Conservation (phyloP, 2,329 filamentous ascomycete species). For the Trichoderma koningiopsis region DNA sequence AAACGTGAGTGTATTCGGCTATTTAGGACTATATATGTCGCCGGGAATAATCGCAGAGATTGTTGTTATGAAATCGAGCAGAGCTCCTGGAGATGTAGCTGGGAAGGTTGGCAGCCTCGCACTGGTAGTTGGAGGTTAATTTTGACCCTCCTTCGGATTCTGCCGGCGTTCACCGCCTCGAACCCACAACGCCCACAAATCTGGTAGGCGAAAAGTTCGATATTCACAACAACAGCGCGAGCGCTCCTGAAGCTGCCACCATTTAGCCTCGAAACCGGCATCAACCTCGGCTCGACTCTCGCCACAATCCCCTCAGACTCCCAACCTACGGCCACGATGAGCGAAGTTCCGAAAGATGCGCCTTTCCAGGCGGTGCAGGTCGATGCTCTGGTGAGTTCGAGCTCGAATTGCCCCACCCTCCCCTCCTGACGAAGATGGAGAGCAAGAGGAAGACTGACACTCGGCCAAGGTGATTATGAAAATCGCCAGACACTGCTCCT, state of each 20-base stretch:
- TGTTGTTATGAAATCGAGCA: background rate
- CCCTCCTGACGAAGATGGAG: constrained; percentile 32
- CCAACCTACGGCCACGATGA: constrained; percentile 50
- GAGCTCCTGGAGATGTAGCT: background rate
- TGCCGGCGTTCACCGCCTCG: constrained; percentile 44
- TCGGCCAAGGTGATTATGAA: constrained; percentile 82
- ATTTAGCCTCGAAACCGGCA: constrained; percentile 33
- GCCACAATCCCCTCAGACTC: background rate
- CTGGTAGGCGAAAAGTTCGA: constrained; percentile 46
- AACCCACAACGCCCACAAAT: constrained; percentile 52
- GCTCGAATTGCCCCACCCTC: constrained; percentile 39
- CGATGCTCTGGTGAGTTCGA: constrained; percentile 78
- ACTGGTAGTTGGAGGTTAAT: constrained; percentile 8
- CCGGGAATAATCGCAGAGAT: background rate
- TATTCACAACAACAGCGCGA: constrained; percentile 42
- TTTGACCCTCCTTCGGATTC: constrained; percentile 32
- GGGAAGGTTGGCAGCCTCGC: background rate
- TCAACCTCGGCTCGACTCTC: constrained; percentile 31
- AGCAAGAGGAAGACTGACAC: constrained; percentile 28
- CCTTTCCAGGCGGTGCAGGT: constrained; percentile 88
- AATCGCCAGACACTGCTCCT: constrained; percentile 93
- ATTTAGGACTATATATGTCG: constrained; percentile 17
- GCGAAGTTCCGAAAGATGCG: constrained; percentile 63
- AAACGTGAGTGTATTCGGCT: constrained; percentile 18
- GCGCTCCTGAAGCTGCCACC: constrained; percentile 23